Evolutionary conservation across 768 basidiomycete species (phyloP).

Genomic region (Termitomyces sp.): DNA sequence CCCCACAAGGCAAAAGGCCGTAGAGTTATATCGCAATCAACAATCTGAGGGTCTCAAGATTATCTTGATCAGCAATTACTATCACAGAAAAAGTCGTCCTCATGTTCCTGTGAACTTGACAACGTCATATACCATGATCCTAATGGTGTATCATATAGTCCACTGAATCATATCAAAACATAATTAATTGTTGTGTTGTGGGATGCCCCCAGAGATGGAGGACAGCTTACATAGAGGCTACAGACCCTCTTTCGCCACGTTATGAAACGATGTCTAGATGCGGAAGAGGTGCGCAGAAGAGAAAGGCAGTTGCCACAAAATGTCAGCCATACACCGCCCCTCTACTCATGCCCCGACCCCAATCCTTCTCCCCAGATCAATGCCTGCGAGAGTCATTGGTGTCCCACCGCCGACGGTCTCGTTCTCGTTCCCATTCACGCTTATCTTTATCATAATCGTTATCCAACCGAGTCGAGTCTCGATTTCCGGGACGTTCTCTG

Average conservation of each 20-base stretch:
- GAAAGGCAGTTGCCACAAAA: not conserved
- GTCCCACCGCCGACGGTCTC: constrained; percentile 51
- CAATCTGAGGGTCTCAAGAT: too few relatives aligned
- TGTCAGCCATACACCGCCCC: not conserved
- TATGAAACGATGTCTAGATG: too few relatives aligned
- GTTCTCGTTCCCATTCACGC: constrained; percentile 24
- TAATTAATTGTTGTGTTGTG: not conserved
- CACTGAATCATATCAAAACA: not conserved
- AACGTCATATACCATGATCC: too few relatives aligned
- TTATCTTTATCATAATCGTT: constrained; percentile 27
- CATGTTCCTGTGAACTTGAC: too few relatives aligned
- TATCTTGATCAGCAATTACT: too few relatives aligned
- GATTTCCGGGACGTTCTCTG: not conserved
- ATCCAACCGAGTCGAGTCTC: not conserved
- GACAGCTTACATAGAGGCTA: too few relatives aligned
- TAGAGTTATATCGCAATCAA: too few relatives aligned
- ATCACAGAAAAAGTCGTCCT: too few relatives aligned
- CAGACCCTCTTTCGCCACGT: too few relatives aligned
- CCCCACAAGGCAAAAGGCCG: too few relatives aligned
- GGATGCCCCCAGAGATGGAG: too few relatives aligned
- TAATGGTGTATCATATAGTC: not conserved
- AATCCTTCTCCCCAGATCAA: not conserved
- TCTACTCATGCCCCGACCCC: not conserved
- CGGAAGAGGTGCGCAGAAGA: not conserved
- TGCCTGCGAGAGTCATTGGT: constrained; percentile 27